These are phyloP conservation scores for Phoma sp. DNA, from an alignment of 2,329 filamentous ascomycete species.

Conservation along the genomic window DNA sequence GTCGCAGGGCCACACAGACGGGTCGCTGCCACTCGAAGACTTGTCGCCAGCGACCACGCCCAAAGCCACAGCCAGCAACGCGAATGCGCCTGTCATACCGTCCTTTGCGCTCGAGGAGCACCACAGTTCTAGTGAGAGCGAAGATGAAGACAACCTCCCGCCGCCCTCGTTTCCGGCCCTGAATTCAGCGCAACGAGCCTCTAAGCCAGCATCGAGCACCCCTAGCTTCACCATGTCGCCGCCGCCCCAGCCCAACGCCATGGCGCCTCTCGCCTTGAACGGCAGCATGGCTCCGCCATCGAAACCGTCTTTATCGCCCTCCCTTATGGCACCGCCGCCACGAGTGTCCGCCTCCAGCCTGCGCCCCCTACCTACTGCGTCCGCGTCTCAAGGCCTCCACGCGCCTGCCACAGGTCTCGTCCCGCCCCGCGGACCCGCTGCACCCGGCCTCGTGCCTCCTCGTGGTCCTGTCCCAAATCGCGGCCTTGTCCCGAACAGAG, in stretches of 20 bases:
- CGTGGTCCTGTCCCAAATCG: constrained; percentile 59
- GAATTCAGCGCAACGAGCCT: constrained; percentile 56
- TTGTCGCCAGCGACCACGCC: constrained; percentile 43
- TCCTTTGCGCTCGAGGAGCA: constrained; percentile 49
- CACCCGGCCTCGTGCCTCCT: constrained; percentile 40
- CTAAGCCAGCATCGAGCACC: constrained; percentile 24
- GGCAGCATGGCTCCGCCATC: constrained; percentile 48
- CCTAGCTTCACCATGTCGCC: constrained; percentile 27
- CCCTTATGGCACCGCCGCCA: constrained; percentile 47
- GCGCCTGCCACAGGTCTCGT: not conserved
- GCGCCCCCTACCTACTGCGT: constrained; percentile 40
- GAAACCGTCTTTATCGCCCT: constrained; percentile 31
- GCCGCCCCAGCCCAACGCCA: constrained; percentile 19
- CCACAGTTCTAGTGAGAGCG: constrained; percentile 34
- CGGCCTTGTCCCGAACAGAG: constrained; percentile 51
- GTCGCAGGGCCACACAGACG: constrained; percentile 17
- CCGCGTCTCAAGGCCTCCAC: constrained; percentile 40
- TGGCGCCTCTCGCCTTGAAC: constrained; percentile 28
- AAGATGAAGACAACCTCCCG: constrained; percentile 46
- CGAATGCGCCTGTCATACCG: constrained; percentile 32
- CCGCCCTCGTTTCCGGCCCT: constrained; percentile 55
- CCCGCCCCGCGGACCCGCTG: constrained; percentile 26
- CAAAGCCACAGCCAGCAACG: constrained; percentile 32
- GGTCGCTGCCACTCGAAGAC: not conserved
- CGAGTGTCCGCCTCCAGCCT: constrained; percentile 47